Base-by-base conservation (phyloP, 2,329 filamentous ascomycete genomes). In the Lasiodiplodia gonubiensis region DNA sequence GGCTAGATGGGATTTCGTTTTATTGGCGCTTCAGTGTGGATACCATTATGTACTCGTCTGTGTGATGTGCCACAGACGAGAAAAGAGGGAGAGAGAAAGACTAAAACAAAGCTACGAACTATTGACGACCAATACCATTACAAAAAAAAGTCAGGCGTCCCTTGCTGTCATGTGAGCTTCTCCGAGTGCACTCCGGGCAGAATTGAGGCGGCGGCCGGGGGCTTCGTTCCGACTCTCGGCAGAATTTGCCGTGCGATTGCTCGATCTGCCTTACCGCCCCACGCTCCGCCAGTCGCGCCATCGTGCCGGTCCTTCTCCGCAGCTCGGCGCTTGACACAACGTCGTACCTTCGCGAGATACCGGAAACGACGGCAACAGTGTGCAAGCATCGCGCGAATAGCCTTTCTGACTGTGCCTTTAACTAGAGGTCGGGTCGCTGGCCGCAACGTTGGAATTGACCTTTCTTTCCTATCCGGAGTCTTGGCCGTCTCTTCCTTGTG, bases 21-120 rank as follows among this genome's bases (percentile, higher is more conserved):
- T 12, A 12, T 39, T 51, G 59, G 59, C 59, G 59, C 59, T 51
- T 42, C n/a, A 23, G 27, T 48, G 46, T 63, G 59, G 59, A 63
- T 63, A 63, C 59, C 59, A 63, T 51, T 51, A 63, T 63, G 59
- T 54, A 37, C 46, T n/a, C 48, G 39, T 60, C 57, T 60, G 57
- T 42, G 25, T 60, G 35, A 54, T 46, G 48, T 42, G 33, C 21
- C 35, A 25, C 49, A 55, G 64, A 66, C 8, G 52, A 59, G 52
- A 23, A 59, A 42, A 55, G 49, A 55, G 49, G 37, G 42, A 21
- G 42, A 46, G 7, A 18, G 39, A 35, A 12, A 63, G 46, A 63
- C 21, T 21, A 27, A 64, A 64, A 30, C 2, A 53, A 64, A 64
- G 61, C 48, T 14, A 53, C 42, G 57, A 49, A 61, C n/a, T 30